phyloP scores from a whole-genome alignment of 495 filamentous ascomycete species.

The Aspergillus olivimuriae region DNA sequence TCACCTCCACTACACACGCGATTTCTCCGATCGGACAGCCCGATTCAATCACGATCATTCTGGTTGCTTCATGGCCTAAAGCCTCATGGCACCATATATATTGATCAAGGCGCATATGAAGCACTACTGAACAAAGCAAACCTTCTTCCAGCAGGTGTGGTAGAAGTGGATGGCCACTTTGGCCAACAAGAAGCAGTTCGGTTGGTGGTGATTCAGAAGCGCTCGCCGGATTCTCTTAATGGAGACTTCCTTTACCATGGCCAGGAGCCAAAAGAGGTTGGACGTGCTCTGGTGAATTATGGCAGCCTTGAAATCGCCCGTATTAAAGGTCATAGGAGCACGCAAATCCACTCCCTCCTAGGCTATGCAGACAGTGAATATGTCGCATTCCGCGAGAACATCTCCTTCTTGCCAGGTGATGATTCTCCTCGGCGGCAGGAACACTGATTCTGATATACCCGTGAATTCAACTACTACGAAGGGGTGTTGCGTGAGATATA shows the following conservation, averaged over 20 bases:
- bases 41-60: slow-evolving; percentile 89
- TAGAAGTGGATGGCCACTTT: slow-evolving; percentile 82
- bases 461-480: background rate
- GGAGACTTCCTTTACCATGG: slow-evolving; percentile 39
- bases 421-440: slow-evolving; percentile 7
- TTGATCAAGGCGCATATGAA: slow-evolving; percentile 78
- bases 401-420: slow-evolving; percentile 60
- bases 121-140: slow-evolving; percentile 77
- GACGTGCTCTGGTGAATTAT: slow-evolving; percentile 90
- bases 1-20: slow-evolving; percentile 75
- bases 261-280: slow-evolving; percentile 65
- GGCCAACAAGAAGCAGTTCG: slow-evolving; percentile 88
- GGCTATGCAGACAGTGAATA: slow-evolving; percentile 95
- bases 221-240: slow-evolving; percentile 32
- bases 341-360: slow-evolving; percentile 66
- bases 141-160: slow-evolving; percentile 85
- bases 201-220: slow-evolving; percentile 63
- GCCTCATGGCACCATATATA: slow-evolving; percentile 84
- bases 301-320: slow-evolving; percentile 71
- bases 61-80: slow-evolving; percentile 95
- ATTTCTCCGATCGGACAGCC: slow-evolving; percentile 79
- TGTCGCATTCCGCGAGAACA: slow-evolving; percentile 82
- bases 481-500: background rate
- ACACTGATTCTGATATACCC: background rate
- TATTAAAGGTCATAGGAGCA: slow-evolving; percentile 80